phyloP scores from a whole-genome alignment of 1,284 basidiomycete genomes.

The Porodaedalea pini region DNA sequence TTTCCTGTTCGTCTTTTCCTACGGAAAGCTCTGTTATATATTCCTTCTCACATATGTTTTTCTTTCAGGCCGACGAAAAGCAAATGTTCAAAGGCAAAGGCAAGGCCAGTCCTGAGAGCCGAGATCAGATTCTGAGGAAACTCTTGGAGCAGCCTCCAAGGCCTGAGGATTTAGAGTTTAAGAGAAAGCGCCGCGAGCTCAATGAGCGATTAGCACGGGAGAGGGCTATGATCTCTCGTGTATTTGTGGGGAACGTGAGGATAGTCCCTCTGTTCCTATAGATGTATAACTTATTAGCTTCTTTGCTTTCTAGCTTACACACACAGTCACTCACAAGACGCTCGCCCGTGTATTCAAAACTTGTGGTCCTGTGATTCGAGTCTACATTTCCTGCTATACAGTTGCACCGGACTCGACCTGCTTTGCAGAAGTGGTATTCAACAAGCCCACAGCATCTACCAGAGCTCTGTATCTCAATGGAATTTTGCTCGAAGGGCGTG shows the following conservation, averaged over 20 bases:
- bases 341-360: conserved; percentile 38
- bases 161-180: neutral
- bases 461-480: conserved; percentile 43
- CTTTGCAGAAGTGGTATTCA: conserved; percentile 52
- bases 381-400: conserved; percentile 47
- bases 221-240: conserved; percentile 28
- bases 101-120: neutral
- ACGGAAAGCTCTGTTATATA: too few relatives aligned
- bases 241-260: conserved; percentile 62
- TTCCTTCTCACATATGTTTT: too few relatives aligned
- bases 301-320: conserved; percentile 29
- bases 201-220: conserved; percentile 21
- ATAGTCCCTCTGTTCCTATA: neutral
- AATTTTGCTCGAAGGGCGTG: conserved; percentile 33
- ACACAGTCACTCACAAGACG: conserved; percentile 34
- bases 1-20: too few relatives aligned
- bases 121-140: neutral
- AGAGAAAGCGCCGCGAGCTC: conserved; percentile 12
- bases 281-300: neutral
- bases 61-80: too few relatives aligned
- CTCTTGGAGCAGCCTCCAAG: neutral
- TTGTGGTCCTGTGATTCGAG: conserved; percentile 41
- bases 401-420: conserved; percentile 37
- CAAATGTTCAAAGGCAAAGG: too few relatives aligned
- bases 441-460: conserved; percentile 32